Base-by-base conservation (phyloP, 2,329 filamentous ascomycete genomes). In the Tolypocladium sp. region DNA sequence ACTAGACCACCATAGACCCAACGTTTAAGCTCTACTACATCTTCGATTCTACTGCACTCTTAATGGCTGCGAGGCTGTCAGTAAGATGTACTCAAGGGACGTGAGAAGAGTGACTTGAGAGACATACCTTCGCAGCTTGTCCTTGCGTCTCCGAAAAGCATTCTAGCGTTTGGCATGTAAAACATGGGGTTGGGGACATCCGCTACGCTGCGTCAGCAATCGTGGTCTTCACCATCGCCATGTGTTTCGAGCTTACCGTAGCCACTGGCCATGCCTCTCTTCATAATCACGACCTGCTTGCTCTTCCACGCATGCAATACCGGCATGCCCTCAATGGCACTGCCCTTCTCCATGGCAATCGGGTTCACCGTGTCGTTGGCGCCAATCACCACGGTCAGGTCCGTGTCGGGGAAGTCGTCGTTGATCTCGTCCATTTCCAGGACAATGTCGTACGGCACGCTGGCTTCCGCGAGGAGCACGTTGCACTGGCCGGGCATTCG, bases 381-480 rank as follows among this genome's bases (percentile, higher is more conserved):
- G 3, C 92, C 92, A 68, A 96, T 96, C 0, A 96, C 91, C 4
- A 96, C 82, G 0, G 90, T 92, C 12, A 96, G 79, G 67, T 96
- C 92, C 0, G 92, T 95, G 35, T 94, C 89, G 8, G 80, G 74
- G 71, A 96, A 96, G 68, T 96, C 91, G 63, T 95, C 91, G 72
- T 96, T 96, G 76, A 96, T 95, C 77, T 96, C 92, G 66, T 96
- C 92, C 91, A 96, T 96, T 75, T 96, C 91, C 53, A 95, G 81
- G 35, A 96, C 91, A 59, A 96, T 93, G 66, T 96, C 92, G 68
- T 96, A 96, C 3, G 91, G 91, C 37, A 96, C 92, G 40, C 83
- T 88, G 1, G 92, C 92, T 72, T 96, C 92, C 0, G 92, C 92
- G 17, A 96, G 84, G 2, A 96, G 79, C 4, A 96, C 91, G 68